Conservation (phyloP, 495 filamentous ascomycete species). For the Hypoxylon lienhwacheense region DNA sequence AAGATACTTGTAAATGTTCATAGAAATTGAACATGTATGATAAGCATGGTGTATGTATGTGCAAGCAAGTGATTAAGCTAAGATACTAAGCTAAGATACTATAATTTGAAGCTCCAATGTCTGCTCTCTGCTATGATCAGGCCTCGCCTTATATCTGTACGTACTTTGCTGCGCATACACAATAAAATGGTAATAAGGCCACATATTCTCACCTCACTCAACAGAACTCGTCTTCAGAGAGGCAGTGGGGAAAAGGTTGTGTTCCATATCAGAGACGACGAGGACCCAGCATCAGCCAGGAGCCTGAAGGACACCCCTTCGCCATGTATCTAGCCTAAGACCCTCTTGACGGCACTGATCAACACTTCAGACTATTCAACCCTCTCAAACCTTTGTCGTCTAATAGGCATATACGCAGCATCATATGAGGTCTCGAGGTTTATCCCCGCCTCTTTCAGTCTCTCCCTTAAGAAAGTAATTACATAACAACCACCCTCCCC, state of each 20-base stretch:
- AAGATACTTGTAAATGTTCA: too few relatives aligned
- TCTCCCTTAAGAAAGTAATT: conserved; percentile 29
- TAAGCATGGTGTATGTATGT: too few relatives aligned
- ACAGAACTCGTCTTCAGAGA: too few relatives aligned
- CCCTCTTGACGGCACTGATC: conserved; percentile 13
- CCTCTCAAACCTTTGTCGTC: conserved; percentile 18
- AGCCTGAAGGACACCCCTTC: conserved; percentile 24
- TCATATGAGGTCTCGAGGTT: conserved; percentile 26
- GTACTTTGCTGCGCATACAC: too few relatives aligned
- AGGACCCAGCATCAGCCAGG: conserved; percentile 2
- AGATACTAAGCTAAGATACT: too few relatives aligned
- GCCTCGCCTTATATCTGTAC: too few relatives aligned
- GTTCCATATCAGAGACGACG: conserved; percentile 19
- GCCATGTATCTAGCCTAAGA: conserved; percentile 26
- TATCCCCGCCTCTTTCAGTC: conserved; percentile 2
- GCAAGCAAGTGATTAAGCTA: too few relatives aligned
- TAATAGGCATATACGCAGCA: conserved; percentile 28
- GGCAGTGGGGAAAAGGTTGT: conserved; percentile 10
- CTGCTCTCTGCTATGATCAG: too few relatives aligned
- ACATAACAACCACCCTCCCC: conserved; percentile 42
- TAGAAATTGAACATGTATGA: too few relatives aligned
- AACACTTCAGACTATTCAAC: conserved; percentile 20
- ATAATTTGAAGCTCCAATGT: too few relatives aligned
- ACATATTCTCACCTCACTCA: too few relatives aligned
- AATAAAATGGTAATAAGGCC: too few relatives aligned